Evolutionary conservation across 2,329 filamentous ascomycete species (phyloP).

Genomic region (Colletotrichum magnum): DNA sequence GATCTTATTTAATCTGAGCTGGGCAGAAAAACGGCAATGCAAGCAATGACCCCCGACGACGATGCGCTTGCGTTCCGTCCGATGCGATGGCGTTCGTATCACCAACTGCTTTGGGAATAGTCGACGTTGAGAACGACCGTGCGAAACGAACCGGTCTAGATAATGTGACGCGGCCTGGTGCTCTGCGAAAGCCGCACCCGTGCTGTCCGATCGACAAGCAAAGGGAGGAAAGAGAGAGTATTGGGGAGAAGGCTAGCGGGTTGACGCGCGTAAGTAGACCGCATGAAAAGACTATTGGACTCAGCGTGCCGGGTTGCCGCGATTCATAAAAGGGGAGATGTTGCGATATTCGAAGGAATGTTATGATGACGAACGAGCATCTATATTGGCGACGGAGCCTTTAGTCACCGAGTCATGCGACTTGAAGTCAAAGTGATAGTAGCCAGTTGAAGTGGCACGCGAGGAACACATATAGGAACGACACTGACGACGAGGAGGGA

Average conservation of each 20-base stretch:
- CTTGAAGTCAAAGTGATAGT: neutral
- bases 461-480: neutral
- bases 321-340: neutral
- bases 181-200: neutral
- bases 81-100: slow-evolving; percentile 36
- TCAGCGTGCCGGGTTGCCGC: neutral
- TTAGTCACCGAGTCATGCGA: neutral
- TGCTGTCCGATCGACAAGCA: slow-evolving; percentile 4
- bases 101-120: slow-evolving; percentile 22
- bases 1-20: slow-evolving; percentile 1
- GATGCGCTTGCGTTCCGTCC: slow-evolving; percentile 40
- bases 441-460: neutral
- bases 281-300: slow-evolving; percentile 14
- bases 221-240: neutral
- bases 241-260: neutral
- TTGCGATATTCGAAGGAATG: slow-evolving; percentile 5
- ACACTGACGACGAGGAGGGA: too few species aligned
- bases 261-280: slow-evolving; percentile 19
- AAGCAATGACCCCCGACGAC: neutral
- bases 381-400: neutral
- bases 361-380: neutral
- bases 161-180: slow-evolving; percentile 27
- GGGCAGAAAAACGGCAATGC: neutral
- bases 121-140: slow-evolving; percentile 17
- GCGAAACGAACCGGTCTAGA: slow-evolving; percentile 17